These are phyloP conservation scores for Saccharum hybrid DNA, from an alignment of 202 grass and related monocot species.

Conservation along the genomic window DNA sequence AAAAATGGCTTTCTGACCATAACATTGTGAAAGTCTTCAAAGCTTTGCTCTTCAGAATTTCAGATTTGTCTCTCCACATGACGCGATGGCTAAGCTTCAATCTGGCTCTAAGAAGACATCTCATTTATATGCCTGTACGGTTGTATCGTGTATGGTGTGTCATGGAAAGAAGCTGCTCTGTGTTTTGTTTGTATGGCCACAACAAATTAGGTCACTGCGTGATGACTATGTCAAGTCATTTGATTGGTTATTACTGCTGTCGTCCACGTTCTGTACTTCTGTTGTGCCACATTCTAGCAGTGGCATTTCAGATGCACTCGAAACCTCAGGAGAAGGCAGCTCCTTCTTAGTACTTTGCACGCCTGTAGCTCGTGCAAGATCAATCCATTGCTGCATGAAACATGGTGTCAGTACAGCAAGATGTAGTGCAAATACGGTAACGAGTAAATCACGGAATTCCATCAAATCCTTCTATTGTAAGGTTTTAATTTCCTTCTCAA, in stretches of 20 bases:
- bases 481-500: slow-evolving; percentile 18
- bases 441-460: slow-evolving; percentile 2
- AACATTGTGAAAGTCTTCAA: neutral
- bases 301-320: slow-evolving; percentile 61
- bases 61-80: neutral
- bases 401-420: slow-evolving; percentile 35
- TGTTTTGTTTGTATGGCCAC: slow-evolving; percentile 28
- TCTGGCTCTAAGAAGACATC: slow-evolving; percentile 18
- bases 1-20: neutral
- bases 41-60: slow-evolving; percentile 33
- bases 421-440: neutral
- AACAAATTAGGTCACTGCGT: neutral
- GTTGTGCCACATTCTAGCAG: slow-evolving; percentile 67
- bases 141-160: slow-evolving; percentile 13
- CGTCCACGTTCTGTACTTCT: slow-evolving; percentile 67
- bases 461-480: neutral
- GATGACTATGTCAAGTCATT: slow-evolving; percentile 43
- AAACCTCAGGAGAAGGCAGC: slow-evolving; percentile 55
- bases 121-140: slow-evolving; percentile 31
- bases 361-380: slow-evolving; percentile 87
- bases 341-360: slow-evolving; percentile 73
- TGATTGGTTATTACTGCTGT: slow-evolving; percentile 58
- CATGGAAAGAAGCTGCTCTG: slow-evolving; percentile 23
- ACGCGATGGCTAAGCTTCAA: slow-evolving; percentile 2
- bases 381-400: slow-evolving; percentile 95